These are phyloP conservation scores for Delonix regia DNA, from an alignment of 306 rosid species.

Conservation along the genomic window DNA sequence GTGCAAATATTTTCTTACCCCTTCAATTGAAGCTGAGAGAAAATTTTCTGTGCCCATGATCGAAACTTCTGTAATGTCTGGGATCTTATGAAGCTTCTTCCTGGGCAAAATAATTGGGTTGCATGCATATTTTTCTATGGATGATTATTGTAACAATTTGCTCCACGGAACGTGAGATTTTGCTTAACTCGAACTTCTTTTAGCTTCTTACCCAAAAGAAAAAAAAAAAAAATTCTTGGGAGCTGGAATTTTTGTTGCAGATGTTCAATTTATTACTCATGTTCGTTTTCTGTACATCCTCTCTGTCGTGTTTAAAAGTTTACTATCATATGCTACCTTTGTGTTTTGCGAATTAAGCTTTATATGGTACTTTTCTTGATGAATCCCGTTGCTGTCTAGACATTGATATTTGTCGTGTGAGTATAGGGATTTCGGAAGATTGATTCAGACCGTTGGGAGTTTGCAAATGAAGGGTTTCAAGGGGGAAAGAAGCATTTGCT, in stretches of 20 bases:
- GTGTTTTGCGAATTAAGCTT: not conserved
- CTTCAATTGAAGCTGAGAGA: not conserved
- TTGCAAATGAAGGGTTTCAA: slow-evolving; percentile 85
- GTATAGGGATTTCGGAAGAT: slow-evolving; percentile 87
- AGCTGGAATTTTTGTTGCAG: not conserved
- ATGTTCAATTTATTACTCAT: not conserved
- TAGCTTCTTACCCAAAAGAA: not conserved
- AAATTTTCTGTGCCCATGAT: not conserved
- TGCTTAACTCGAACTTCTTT: not conserved
- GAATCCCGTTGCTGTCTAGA: not conserved
- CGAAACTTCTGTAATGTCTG: not conserved
- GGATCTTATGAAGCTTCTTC: not conserved
- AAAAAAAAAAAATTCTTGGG: not conserved
- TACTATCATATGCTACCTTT: not conserved
- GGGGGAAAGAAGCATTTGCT: slow-evolving; percentile 88
- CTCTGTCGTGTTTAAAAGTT: not conserved
- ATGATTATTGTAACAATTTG: not conserved
- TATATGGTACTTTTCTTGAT: not conserved
- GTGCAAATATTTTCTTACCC: not conserved
- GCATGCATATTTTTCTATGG: not conserved
- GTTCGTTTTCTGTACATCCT: not conserved
- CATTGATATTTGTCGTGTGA: not conserved
- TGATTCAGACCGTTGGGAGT: slow-evolving; percentile 89
- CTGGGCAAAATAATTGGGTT: not conserved
- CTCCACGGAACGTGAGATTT: not conserved